Percentiles rank a stretch among this genome's conserved stretches.
Evolutionary conservation across 257 asterid species (phyloP).

Genomic region (Forsythia suspensa): DNA sequence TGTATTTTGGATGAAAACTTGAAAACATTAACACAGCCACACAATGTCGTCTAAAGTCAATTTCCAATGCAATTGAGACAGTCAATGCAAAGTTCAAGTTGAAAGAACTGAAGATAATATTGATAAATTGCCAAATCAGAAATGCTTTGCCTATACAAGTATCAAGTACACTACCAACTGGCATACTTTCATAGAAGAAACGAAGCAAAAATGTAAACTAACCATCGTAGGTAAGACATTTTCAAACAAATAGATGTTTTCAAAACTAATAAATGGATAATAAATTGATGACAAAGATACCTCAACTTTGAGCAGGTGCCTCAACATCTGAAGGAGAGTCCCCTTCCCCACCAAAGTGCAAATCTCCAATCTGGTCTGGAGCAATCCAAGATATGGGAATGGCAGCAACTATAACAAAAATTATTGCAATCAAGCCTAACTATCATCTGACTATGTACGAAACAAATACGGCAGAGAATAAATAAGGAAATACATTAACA

Average conservation of each 20-base stretch:
- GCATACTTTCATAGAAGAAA: not conserved
- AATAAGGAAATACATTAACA: not conserved
- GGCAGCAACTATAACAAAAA: not conserved
- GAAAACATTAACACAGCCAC: too few species aligned
- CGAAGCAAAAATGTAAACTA: not conserved
- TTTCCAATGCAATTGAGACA: too few species aligned
- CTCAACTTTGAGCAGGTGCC: slow-evolving; percentile 16
- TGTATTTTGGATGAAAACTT: too few species aligned
- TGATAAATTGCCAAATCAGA: too few species aligned
- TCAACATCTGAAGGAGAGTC: not conserved
- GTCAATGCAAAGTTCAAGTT: too few species aligned
- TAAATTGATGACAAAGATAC: slow-evolving; percentile 6
- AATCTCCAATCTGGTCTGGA: not conserved
- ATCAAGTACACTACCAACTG: too few species aligned
- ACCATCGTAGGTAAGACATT: not conserved
- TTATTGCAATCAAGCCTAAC: not conserved
- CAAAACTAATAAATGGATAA: not conserved
- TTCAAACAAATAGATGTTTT: not conserved
- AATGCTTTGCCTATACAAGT: too few species aligned
- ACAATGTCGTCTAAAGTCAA: too few species aligned
- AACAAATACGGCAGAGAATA: not conserved
- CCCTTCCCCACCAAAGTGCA: not conserved
- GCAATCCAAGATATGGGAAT: not conserved
- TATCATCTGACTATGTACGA: not conserved
- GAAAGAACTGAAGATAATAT: too few species aligned